Base-by-base conservation (phyloP, 1,139 yeast species). In the Zhuliangozyma blackwelliae region DNA sequence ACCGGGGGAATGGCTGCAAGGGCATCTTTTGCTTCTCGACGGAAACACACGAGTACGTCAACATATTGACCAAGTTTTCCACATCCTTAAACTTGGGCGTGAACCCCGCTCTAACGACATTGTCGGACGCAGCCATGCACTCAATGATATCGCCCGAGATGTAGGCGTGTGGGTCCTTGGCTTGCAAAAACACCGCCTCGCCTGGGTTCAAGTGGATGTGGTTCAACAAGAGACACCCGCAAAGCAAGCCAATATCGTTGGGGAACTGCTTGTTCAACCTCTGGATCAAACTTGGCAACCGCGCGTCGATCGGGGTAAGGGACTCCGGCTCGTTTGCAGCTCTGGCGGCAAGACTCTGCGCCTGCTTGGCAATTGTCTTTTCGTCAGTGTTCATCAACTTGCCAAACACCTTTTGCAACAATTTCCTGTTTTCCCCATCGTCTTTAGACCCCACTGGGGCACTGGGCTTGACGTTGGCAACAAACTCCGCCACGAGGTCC, bases 61-160 rank as follows among this genome's bases (percentile, higher is more conserved):
- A 77, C 95, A 87, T 88, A 37, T 76, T 79, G 28, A 92, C 97
- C 57, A 92, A 75, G 55, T 85, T 87, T 46, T 82, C 66, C 40
- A 92, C 97, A 61, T 94, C 98, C 66, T 90, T 92, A 69, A 90
- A 92, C 64, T 94, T 92, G 41, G 98, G 98, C 10, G 98, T 92
- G 70, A 92, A 92, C 8, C 98, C 99, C 7, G 97, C 96, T 63
- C 98, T 80, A 33, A 92, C 97, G 41, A 92, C 99, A 55, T 92
- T 92, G 61, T 92, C 99, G 29, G 95, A 83, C 10, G 97, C 97
- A 35, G 98, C 98, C 99, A 92, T 92, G 69, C 98, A 94, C 66
- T 92, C 99, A 54, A 92, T 90, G 50, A 92, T 92, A 60, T 92
- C 97, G 48, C 98, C 98, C 38, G 83, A 76, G 47, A 92, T 92